These are phyloP conservation scores for Exsudoporus floridanus DNA, from an alignment of 1,284 basidiomycete species.

Conservation along the genomic window DNA sequence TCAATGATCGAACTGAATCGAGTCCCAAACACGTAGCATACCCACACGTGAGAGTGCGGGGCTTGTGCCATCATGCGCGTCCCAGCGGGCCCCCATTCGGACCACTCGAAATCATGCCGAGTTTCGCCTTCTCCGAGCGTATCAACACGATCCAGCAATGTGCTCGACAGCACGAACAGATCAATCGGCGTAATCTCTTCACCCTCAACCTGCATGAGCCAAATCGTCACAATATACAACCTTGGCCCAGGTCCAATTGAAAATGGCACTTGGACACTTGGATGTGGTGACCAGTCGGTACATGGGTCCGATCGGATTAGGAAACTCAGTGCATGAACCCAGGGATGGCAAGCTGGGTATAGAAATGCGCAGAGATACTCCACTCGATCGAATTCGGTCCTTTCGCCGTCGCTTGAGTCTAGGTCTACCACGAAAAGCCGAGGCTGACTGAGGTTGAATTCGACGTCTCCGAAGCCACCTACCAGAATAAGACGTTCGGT, in stretches of 20 bases:
- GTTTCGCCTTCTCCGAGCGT: constrained; percentile 21
- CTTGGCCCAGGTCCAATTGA: constrained; percentile 44
- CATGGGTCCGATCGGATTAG: constrained; percentile 58
- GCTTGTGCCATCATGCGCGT: constrained; percentile 42
- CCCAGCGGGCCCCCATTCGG: constrained; percentile 50
- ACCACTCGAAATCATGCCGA: constrained; percentile 42
- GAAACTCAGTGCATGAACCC: constrained; percentile 35
- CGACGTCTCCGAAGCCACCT: constrained; percentile 20
- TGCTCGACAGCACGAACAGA: constrained; percentile 50
- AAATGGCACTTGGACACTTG: constrained; percentile 46
- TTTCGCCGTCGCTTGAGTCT: constrained; percentile 21
- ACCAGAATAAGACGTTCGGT: constrained; percentile 43
- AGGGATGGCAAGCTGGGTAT: constrained; percentile 38
- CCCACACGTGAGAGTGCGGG: constrained; percentile 47
- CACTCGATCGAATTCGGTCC: constrained; percentile 30
- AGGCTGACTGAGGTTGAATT: constrained; percentile 11
- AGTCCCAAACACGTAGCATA: constrained; percentile 59
- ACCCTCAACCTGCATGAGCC: constrained; percentile 33
- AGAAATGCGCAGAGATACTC: constrained; percentile 41
- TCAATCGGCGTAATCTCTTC: constrained; percentile 36
- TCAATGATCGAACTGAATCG: constrained; percentile 39
- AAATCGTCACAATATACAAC: constrained; percentile 49
- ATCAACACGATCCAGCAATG: constrained; percentile 40
- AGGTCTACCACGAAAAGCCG: constrained; percentile 38
- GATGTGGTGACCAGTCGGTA: constrained; percentile 43